A percentile compares a stretch with the other conserved stretches of the same genome.
phyloP scores from a whole-genome alignment of 306 rosid species.

The Prinsepia uniflora region DNA sequence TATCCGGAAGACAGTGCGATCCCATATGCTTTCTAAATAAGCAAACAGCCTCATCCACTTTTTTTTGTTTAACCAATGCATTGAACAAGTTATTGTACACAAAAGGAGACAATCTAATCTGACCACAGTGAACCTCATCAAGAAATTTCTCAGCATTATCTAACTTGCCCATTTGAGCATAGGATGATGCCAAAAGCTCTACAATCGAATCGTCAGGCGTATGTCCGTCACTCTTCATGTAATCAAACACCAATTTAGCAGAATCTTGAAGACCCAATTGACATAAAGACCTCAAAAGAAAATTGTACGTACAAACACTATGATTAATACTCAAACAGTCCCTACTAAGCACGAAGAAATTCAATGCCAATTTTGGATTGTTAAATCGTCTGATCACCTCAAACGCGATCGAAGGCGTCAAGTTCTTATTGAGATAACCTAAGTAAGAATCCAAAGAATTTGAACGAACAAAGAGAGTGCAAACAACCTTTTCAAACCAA shows the following conservation, averaged over 20 bases:
- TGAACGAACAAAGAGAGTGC: slow-evolving; percentile 56
- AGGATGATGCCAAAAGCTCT: slow-evolving; percentile 56
- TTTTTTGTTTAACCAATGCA: slow-evolving; percentile 47
- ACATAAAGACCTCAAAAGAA: slow-evolving; percentile 70
- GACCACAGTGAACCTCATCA: slow-evolving; percentile 37
- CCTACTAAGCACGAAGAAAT: slow-evolving; percentile 62
- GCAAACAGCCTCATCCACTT: slow-evolving; percentile 52
- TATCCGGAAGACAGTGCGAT: slow-evolving; percentile 38
- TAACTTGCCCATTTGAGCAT: slow-evolving; percentile 47
- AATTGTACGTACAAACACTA: slow-evolving; percentile 53
- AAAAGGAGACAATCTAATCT: slow-evolving; percentile 36
- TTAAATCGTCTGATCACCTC: slow-evolving; percentile 67
- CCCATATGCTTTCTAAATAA: slow-evolving; percentile 56
- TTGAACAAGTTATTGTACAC: slow-evolving; percentile 63
- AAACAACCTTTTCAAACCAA: slow-evolving; percentile 75
- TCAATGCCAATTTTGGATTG: slow-evolving; percentile 52
- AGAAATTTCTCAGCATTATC: slow-evolving; percentile 55
- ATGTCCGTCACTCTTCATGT: slow-evolving; percentile 63
- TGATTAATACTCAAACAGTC: slow-evolving; percentile 39
- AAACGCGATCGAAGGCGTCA: slow-evolving; percentile 56
- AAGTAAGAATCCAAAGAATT: slow-evolving; percentile 40
- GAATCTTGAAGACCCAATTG: slow-evolving; percentile 54
- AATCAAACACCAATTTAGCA: slow-evolving; percentile 56
- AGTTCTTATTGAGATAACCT: slow-evolving; percentile 44
- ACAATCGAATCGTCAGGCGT: slow-evolving; percentile 52